A percentile compares a stretch with the other conserved stretches of the same genome.
Conservation (phyloP, 2,329 filamentous ascomycete genomes). For the Volutella citrinella region DNA sequence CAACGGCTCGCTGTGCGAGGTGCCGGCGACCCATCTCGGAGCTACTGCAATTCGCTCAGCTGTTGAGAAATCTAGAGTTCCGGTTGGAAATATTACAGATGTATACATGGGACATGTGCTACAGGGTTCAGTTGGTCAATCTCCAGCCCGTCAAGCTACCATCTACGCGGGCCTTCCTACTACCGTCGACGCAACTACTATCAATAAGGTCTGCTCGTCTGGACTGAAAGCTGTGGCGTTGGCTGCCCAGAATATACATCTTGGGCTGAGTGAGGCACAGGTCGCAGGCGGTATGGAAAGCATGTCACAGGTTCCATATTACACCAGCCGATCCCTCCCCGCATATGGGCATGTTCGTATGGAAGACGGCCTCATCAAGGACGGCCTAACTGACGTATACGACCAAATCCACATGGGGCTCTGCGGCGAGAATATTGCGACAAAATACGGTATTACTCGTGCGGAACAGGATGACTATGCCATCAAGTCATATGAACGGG, state of each 20-base stretch:
- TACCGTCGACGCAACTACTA: constrained; percentile 79
- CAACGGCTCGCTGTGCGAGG: constrained; percentile 83
- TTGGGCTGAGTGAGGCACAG: constrained; percentile 83
- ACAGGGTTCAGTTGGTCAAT: constrained; percentile 80
- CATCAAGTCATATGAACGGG: constrained; percentile 82
- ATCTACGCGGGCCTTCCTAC: constrained; percentile 83
- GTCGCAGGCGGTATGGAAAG: constrained; percentile 97
- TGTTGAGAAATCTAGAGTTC: constrained; percentile 79
- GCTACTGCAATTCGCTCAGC: constrained; percentile 91
- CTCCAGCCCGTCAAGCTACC: constrained; percentile 85
- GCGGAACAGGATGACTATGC: constrained; percentile 91
- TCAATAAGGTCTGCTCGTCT: constrained; percentile 98
- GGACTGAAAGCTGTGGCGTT: constrained; percentile 89
- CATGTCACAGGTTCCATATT: constrained; percentile 93
- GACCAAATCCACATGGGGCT: constrained; percentile 98
- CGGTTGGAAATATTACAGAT: constrained; percentile 76
- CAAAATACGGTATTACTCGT: constrained; percentile 76
- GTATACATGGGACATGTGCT: constrained; percentile 98
- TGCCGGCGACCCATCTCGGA: constrained; percentile 84
- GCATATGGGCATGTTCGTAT: constrained; percentile 84
- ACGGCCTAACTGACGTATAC: constrained; percentile 94
- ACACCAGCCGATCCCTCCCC: constrained; percentile 76
- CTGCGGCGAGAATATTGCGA: constrained; percentile 91
- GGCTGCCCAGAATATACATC: constrained; percentile 90
- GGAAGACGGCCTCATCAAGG: constrained; percentile 90